Evolutionary conservation across 139 green algal genomes (phyloP).

Genomic region (Chlamydomonas applanata): DNA sequence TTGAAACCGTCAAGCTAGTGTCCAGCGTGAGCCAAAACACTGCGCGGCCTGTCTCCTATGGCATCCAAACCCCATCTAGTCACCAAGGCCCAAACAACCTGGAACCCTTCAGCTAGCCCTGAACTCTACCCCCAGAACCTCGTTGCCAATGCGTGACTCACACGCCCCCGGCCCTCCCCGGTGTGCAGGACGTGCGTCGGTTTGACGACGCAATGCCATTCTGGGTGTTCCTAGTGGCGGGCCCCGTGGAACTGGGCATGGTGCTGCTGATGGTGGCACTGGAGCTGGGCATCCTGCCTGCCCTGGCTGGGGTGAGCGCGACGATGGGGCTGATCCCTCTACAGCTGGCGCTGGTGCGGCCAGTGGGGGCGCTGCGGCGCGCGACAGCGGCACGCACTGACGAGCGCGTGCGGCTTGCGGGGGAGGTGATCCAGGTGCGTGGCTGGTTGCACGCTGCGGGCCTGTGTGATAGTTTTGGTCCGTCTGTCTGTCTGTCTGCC

Average conservation of each 20-base stretch:
- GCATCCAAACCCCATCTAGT: too few relatives aligned
- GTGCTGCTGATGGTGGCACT: conserved; percentile 71
- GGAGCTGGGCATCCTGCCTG: conserved; percentile 65
- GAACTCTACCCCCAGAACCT: too few relatives aligned
- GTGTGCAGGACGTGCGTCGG: conserved; percentile 51
- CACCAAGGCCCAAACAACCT: too few relatives aligned
- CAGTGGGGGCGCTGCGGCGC: conserved; percentile 50
- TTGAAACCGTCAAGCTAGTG: too few relatives aligned
- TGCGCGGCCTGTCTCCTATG: too few relatives aligned
- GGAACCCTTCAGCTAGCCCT: too few relatives aligned
- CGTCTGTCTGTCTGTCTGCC: too few relatives aligned
- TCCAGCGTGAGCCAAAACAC: too few relatives aligned
- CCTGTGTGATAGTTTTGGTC: too few relatives aligned
- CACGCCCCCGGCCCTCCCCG: too few relatives aligned
- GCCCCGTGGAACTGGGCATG: conserved; percentile 63
- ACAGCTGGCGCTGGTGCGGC: conserved; percentile 56
- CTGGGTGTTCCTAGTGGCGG: conserved; percentile 62
- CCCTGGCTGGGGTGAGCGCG: conserved; percentile 60
- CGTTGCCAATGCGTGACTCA: neutral
- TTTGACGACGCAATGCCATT: conserved; percentile 76
- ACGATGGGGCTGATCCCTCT: conserved; percentile 67
- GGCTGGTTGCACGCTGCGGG: too few relatives aligned
- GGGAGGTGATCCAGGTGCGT: conserved; percentile 48
- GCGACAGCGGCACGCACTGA: conserved; percentile 56
- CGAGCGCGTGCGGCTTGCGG: conserved; percentile 74